Conservation (phyloP, 2,329 filamentous ascomycete species). For the Reticulascus tulasneorum region DNA sequence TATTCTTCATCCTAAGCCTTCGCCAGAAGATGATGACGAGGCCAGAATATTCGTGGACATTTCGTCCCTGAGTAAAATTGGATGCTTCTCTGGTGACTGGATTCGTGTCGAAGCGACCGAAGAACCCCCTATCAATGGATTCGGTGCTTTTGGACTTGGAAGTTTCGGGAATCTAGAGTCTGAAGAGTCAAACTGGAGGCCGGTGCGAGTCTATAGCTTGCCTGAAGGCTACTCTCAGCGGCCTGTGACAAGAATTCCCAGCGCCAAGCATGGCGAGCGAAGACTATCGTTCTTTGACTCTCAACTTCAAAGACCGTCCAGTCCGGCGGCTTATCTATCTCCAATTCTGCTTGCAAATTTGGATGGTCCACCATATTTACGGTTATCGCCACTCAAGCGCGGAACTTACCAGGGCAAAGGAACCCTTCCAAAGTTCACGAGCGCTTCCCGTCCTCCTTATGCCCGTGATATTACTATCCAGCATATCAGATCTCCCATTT, state of each 20-base stretch:
- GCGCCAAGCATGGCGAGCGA: slow-evolving; percentile 47
- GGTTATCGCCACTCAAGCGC: slow-evolving; percentile 67
- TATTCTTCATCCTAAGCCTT: slow-evolving; percentile 78
- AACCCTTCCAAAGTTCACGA: slow-evolving; percentile 52
- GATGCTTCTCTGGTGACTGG: slow-evolving; percentile 98
- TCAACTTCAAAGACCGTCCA: slow-evolving; percentile 58
- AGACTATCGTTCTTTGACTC: slow-evolving; percentile 63
- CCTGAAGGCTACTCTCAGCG: slow-evolving; percentile 68
- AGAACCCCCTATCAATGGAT: slow-evolving; percentile 66
- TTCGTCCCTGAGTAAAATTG: slow-evolving; percentile 77
- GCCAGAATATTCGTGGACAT: slow-evolving; percentile 89
- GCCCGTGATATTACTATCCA: slow-evolving; percentile 78
- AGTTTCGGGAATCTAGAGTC: slow-evolving; percentile 59
- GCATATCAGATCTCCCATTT: slow-evolving; percentile 84
- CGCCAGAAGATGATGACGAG: slow-evolving; percentile 75
- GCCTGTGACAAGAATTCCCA: slow-evolving; percentile 57
- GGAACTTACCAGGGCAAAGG: slow-evolving; percentile 44
- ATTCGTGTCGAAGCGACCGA: slow-evolving; percentile 76
- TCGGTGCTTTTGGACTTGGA: slow-evolving; percentile 63
- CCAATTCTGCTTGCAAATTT: slow-evolving; percentile 86
- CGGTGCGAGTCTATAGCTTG: slow-evolving; percentile 83
- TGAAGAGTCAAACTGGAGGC: slow-evolving; percentile 67
- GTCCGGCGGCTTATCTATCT: slow-evolving; percentile 69
- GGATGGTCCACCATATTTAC: slow-evolving; percentile 71
- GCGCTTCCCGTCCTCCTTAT: slow-evolving; percentile 52